Evolutionary conservation across 2,329 filamentous ascomycete genomes (phyloP).

Genomic region (Ascosphaera aggregata): DNA sequence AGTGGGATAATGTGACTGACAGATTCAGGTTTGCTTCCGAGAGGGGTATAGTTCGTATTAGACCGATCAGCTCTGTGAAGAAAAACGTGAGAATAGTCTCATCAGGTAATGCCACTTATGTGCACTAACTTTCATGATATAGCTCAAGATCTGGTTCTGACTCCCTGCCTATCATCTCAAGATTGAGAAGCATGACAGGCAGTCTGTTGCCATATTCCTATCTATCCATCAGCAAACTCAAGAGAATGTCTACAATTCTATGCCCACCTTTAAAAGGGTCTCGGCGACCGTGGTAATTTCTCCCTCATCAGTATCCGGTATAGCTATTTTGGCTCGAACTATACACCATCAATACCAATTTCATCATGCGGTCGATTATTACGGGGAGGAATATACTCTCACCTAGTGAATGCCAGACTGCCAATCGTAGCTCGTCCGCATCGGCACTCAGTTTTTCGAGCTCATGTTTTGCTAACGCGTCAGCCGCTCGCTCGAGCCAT

Average conservation of each 20-base stretch:
- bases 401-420: conserved; percentile 41
- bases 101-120: neutral
- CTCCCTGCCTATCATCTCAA: conserved; percentile 36
- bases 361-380: neutral
- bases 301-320: conserved; percentile 21
- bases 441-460: conserved; percentile 33
- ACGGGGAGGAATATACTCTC: conserved; percentile 18
- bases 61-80: conserved; percentile 28
- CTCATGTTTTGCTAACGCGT: conserved; percentile 24
- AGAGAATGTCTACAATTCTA: neutral
- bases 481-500: conserved; percentile 51
- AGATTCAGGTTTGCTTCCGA: conserved; percentile 40
- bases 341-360: neutral
- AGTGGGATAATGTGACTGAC: conserved; percentile 12
- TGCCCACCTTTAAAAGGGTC: conserved; percentile 26
- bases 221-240: neutral
- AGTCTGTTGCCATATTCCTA: conserved; percentile 39
- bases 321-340: conserved; percentile 10
- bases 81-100: neutral
- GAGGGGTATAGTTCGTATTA: conserved; percentile 36
- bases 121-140: conserved; percentile 18
- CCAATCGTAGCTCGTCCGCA: conserved; percentile 38
- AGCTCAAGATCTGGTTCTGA: conserved; percentile 13
- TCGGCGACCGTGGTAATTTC: conserved; percentile 31
- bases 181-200: conserved; percentile 40